Evolutionary conservation across 148 eudicot genomes (phyloP).

Genomic region (Rhododendron ferrugineum): DNA sequence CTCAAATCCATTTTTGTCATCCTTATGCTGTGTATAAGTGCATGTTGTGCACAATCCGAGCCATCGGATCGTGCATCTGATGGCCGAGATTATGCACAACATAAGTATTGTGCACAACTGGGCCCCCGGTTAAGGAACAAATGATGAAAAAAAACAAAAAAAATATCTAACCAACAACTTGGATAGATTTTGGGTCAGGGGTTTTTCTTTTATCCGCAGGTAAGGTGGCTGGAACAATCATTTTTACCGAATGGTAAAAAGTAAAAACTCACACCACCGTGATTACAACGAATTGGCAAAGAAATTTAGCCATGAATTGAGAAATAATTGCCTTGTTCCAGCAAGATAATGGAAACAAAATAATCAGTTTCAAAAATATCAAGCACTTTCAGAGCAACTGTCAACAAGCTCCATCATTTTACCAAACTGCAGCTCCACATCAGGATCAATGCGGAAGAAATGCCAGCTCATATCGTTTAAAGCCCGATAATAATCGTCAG

Average conservation of each 20-base stretch:
- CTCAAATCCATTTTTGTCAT: background rate
- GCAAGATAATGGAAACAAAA: background rate
- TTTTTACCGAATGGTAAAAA: background rate
- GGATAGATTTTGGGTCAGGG: background rate
- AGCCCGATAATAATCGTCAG: constrained; percentile 60
- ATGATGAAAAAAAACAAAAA: background rate
- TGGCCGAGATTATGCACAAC: too few relatives aligned
- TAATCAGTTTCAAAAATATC: background rate
- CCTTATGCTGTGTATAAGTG: too few relatives aligned
- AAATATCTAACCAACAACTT: background rate
- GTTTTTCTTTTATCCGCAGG: too few relatives aligned
- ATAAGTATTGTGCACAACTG: too few relatives aligned
- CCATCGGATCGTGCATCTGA: too few relatives aligned
- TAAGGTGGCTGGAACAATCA: background rate
- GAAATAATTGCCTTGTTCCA: background rate
- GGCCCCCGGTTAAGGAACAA: background rate
- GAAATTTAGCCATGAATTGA: background rate
- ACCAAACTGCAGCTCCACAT: constrained; percentile 19
- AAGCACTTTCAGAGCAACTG: background rate
- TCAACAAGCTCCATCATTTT: background rate
- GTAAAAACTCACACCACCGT: background rate
- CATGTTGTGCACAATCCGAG: too few relatives aligned
- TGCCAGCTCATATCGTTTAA: constrained; percentile 75
- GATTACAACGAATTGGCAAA: background rate
- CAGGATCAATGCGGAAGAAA: constrained; percentile 47